Percentiles rank a stretch among this genome's conserved stretches.
phyloP scores from a whole-genome alignment of 2,329 filamentous ascomycete genomes.

The Tothia fuscella region DNA sequence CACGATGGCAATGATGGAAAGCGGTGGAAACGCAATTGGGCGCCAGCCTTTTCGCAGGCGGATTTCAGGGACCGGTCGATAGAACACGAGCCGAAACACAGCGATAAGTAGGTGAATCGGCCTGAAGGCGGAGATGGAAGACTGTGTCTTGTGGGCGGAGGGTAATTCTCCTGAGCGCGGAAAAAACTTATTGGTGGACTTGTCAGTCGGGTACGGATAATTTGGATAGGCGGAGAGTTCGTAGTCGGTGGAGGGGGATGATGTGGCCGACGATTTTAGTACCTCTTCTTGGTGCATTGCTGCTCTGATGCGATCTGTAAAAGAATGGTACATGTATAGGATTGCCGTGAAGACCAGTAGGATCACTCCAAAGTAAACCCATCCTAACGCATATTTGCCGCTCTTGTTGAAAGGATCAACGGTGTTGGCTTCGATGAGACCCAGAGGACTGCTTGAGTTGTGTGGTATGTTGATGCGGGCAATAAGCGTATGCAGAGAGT shows the following conservation, averaged over 20 bases:
- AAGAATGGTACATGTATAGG: constrained; percentile 73
- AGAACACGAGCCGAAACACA: constrained; percentile 80
- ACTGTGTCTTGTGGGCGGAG: constrained; percentile 49
- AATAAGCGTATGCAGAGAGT: constrained; percentile 3
- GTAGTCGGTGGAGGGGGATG: constrained; percentile 47
- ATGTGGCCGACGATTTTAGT: constrained; percentile 49
- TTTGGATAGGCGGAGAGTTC: constrained; percentile 44
- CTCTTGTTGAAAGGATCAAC: constrained; percentile 69
- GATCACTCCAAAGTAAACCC: constrained; percentile 76
- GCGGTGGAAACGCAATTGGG: constrained; percentile 67
- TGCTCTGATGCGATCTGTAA: constrained; percentile 86
- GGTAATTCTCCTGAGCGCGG: constrained; percentile 24
- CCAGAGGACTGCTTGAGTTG: constrained; percentile 43
- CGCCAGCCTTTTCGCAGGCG: constrained; percentile 48
- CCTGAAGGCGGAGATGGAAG: constrained; percentile 51
- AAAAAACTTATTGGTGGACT: constrained; percentile 62
- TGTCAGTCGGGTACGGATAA: constrained; percentile 33
- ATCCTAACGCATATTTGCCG: constrained; percentile 75
- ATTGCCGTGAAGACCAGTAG: constrained; percentile 55
- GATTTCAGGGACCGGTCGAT: constrained; percentile 69
- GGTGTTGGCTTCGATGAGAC: constrained; percentile 42
- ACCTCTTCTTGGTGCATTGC: constrained; percentile 78
- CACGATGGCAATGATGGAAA: constrained; percentile 59
- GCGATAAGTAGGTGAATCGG: constrained; percentile 69
- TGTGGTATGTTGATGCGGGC: constrained; percentile 43